Evolutionary conservation across 2,329 filamentous ascomycete genomes (phyloP), one percentile per base, ranked within the genome.

Genomic region (Cladobotryum protrusum): DNA sequence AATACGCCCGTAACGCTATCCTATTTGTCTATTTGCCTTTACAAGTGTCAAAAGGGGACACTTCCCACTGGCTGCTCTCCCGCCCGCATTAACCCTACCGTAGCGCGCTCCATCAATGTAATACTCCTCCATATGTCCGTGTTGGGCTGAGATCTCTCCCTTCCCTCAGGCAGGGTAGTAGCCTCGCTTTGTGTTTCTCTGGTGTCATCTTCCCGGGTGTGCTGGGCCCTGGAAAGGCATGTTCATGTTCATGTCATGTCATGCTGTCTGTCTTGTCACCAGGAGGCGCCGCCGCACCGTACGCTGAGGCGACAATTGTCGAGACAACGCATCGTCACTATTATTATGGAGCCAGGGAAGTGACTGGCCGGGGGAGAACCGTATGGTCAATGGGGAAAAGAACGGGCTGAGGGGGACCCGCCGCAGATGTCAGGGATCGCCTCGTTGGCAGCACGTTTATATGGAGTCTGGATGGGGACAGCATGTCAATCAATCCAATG

Each of bases 291-390:
- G 24, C 24, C 24, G 24, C 24, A 29, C 24, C 24, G 24, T 9
- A 29, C 24, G 24, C 24, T 9, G 24, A 29, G 24, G 24, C 24
- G 24, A 37, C 14, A 50, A 45, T 24, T 50, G 40, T 47, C n/a
- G 49, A 51, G 49, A 51, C 49, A 51, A 51, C 49, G 35, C 45
- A 51, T 51, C 39, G 37, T n/a, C n/a, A 32, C 45, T 42, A 40
- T 47, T 18, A 43, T 15, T 29, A 40, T 48, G 45, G 29, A 40
- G 45, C 35, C 24, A 45, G 44, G 45, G 44, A 40, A 47, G 24
- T 51, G 34, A 41, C 19, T 43, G 39, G 45, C 40, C 39, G 39
- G 39, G 12, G 39, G 12, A 18, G 19, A 42, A 15, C 39, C 13
- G 17, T 19, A 18, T 42, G 39, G 39, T 29, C 24, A 29, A 29